Percentiles rank a stretch among this genome's conserved stretches.
phyloP scores from a whole-genome alignment of 1,284 basidiomycete genomes.

The Apiotrichum veenhuisii region DNA sequence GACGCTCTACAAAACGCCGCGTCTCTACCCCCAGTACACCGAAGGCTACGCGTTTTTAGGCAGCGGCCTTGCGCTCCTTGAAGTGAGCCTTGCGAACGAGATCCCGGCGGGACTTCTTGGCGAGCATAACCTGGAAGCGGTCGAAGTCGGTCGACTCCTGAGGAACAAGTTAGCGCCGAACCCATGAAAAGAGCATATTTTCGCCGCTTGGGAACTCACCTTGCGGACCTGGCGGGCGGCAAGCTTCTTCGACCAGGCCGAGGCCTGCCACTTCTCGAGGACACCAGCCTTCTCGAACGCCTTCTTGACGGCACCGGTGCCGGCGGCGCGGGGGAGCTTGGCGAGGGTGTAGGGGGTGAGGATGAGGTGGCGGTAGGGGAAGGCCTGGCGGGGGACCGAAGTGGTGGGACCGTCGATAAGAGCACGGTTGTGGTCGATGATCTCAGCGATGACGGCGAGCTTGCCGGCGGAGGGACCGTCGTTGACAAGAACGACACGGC shows the following conservation, averaged over 20 bases:
- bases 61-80: slow-evolving; percentile 52
- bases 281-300: slow-evolving; percentile 65
- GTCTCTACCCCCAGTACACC: slow-evolving; percentile 10
- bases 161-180: not conserved
- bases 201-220: slow-evolving; percentile 36
- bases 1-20: slow-evolving; percentile 18
- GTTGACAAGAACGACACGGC: slow-evolving; percentile 96
- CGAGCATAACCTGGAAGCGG: slow-evolving; percentile 62
- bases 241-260: slow-evolving; percentile 87
- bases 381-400: slow-evolving; percentile 84
- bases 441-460: slow-evolving; percentile 93
- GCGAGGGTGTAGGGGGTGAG: slow-evolving; percentile 83
- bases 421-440: slow-evolving; percentile 98
- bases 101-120: slow-evolving; percentile 56
- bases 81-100: slow-evolving; percentile 50
- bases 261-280: slow-evolving; percentile 63
- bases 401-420: slow-evolving; percentile 92
- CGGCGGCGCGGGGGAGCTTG: slow-evolving; percentile 81
- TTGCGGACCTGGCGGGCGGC: slow-evolving; percentile 72
- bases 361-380: slow-evolving; percentile 86
- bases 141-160: slow-evolving; percentile 79
- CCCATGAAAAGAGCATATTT: not conserved
- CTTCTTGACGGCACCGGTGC: slow-evolving; percentile 79
- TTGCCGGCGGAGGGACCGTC: slow-evolving; percentile 79
- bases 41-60: slow-evolving; percentile 26